Percentiles rank a stretch among this genome's conserved stretches.
phyloP scores from a whole-genome alignment of 169 alveolate species.

The Neospora caninum region DNA sequence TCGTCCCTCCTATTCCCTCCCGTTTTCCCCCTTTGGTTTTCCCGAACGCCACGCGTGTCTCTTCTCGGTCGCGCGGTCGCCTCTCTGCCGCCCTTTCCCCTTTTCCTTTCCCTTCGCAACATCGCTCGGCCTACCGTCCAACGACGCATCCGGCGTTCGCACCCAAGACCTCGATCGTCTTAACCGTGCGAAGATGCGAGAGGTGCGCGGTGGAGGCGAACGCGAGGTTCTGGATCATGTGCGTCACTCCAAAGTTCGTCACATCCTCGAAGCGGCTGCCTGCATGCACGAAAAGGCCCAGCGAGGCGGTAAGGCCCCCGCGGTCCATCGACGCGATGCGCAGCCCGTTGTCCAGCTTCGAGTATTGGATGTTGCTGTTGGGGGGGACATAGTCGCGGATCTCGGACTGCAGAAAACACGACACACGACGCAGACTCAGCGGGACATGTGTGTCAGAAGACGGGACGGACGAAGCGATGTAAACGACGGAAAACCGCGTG shows the following conservation, averaged over 20 bases:
- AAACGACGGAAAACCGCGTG: too few relatives aligned
- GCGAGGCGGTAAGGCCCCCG: constrained; percentile 66
- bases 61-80: too few relatives aligned
- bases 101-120: too few relatives aligned
- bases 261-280: constrained; percentile 85
- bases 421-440: background rate
- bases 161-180: constrained; percentile 87
- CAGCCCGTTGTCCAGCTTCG: constrained; percentile 86
- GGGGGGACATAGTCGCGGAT: constrained; percentile 69
- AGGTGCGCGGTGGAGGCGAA: constrained; percentile 88
- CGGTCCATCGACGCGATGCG: constrained; percentile 81
- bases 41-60: too few relatives aligned
- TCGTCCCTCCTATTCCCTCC: too few relatives aligned
- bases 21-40: too few relatives aligned
- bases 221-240: constrained; percentile 87
- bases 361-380: constrained; percentile 73
- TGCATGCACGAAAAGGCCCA: constrained; percentile 74
- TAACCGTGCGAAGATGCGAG: constrained; percentile 86
- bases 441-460: too few relatives aligned
- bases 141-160: constrained; percentile 83
- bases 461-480: too few relatives aligned
- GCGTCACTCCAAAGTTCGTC: constrained; percentile 83
- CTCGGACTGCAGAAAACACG: constrained; percentile 68
- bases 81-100: too few relatives aligned
- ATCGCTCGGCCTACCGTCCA: constrained; percentile 54